These are phyloP conservation scores for Coemansia sp. DNA, from an alignment of 192 early-diverging fungal species.

Conservation along the genomic window DNA sequence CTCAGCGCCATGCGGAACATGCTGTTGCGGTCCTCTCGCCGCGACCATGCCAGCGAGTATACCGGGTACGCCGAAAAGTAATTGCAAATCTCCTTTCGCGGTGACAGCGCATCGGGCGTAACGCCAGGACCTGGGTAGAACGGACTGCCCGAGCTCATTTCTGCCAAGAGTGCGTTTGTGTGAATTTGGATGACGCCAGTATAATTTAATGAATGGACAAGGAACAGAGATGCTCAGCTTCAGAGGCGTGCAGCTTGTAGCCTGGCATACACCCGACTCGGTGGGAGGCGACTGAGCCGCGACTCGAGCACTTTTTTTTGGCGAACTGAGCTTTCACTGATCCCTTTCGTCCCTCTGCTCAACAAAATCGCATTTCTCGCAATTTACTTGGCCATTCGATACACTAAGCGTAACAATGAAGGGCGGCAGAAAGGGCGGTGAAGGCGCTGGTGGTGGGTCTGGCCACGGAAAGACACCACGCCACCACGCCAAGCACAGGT, in stretches of 20 bases:
- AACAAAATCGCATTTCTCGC: not conserved
- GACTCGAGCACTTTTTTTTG: not conserved
- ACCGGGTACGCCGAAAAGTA: slow-evolving; percentile 82
- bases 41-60: slow-evolving; percentile 88
- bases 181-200: not conserved
- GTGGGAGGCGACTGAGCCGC: not conserved
- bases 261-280: not conserved
- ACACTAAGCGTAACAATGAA: slow-evolving; percentile 8
- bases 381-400: not conserved
- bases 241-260: not conserved
- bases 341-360: not conserved
- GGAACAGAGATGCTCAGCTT: not conserved
- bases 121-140: slow-evolving; percentile 27
- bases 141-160: slow-evolving; percentile 48
- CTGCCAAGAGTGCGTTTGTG: not conserved
- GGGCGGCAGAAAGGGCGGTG: slow-evolving; percentile 28
- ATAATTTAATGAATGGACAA: not conserved
- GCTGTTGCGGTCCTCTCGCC: slow-evolving; percentile 41
- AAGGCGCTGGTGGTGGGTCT: not conserved
- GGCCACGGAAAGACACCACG: slow-evolving; percentile 21
- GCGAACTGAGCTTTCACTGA: not conserved
- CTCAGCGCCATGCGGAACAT: slow-evolving; percentile 80
- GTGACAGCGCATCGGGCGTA: slow-evolving; percentile 40
- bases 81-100: slow-evolving; percentile 74
- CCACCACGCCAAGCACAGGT: slow-evolving; percentile 28